These are phyloP conservation scores for Fusarium sp. DNA, from an alignment of 2,329 filamentous ascomycete genomes.

Conservation along the genomic window DNA sequence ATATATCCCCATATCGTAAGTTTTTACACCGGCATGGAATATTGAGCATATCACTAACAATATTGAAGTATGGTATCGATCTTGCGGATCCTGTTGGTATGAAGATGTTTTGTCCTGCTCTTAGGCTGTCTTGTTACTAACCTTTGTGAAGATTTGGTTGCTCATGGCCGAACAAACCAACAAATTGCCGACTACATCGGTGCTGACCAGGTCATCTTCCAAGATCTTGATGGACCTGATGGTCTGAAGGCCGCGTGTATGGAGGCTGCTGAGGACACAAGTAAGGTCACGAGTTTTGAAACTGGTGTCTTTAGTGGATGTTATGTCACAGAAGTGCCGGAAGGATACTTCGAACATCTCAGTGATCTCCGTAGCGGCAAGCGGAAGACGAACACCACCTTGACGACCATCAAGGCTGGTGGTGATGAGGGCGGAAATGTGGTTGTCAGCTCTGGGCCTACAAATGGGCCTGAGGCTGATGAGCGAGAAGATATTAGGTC, in stretches of 20 bases:
- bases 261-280: constrained; percentile 71
- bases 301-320: background rate
- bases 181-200: constrained; percentile 56
- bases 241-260: constrained; percentile 82
- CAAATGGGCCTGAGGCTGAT: constrained; percentile 17
- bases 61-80: constrained; percentile 57
- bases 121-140: background rate
- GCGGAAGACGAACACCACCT: constrained; percentile 20
- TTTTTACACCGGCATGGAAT: background rate
- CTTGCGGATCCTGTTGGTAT: constrained; percentile 54
- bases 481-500: constrained; percentile 31
- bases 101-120: background rate
- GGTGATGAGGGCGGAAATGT: constrained; percentile 21
- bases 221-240: constrained; percentile 64
- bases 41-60: constrained; percentile 1
- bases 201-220: constrained; percentile 66
- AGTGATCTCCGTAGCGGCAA: constrained; percentile 77
- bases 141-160: constrained; percentile 51
- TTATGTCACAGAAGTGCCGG: constrained; percentile 63
- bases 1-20: constrained; percentile 88
- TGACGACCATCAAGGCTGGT: constrained; percentile 16
- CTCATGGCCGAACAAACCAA: constrained; percentile 52
- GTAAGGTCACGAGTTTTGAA: constrained; percentile 71
- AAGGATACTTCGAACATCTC: constrained; percentile 84
- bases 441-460: constrained; percentile 29